Percentiles rank a stretch among this genome's conserved stretches.
Conservation (phyloP, 352 stramenopile genomes). For the Thraustochytrium striatum region DNA sequence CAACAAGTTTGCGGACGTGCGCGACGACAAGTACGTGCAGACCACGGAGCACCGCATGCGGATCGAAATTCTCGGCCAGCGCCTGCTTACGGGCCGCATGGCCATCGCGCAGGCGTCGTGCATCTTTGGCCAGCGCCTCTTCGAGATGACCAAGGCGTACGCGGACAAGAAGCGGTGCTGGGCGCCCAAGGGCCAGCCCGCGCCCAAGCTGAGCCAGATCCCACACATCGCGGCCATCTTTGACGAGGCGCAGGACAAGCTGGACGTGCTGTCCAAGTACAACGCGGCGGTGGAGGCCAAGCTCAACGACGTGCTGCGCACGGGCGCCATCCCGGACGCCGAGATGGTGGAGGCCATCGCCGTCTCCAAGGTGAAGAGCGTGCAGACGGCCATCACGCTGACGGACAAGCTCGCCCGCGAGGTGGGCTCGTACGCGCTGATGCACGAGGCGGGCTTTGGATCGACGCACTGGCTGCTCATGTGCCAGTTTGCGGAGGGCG, state of each 20-base stretch:
- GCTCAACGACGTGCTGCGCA: conserved; percentile 44
- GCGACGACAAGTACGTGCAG: conserved; percentile 52
- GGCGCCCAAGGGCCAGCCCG: conserved; percentile 33
- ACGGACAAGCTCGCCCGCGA: conserved; percentile 54
- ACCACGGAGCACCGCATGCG: conserved; percentile 51
- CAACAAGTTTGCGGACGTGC: conserved; percentile 52
- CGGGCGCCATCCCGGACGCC: conserved; percentile 38
- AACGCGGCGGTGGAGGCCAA: conserved; percentile 43
- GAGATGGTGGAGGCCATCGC: conserved; percentile 54
- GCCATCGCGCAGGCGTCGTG: conserved; percentile 55
- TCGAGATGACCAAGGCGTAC: conserved; percentile 51
- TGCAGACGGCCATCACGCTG: conserved; percentile 54
- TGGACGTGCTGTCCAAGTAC: conserved; percentile 49
- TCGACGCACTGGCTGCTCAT: conserved; percentile 54
- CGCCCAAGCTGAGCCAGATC: conserved; percentile 48
- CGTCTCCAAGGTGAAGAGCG: conserved; percentile 53
- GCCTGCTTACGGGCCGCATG: conserved; percentile 56
- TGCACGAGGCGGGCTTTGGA: conserved; percentile 54
- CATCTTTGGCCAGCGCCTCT: conserved; percentile 49
- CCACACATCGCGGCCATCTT: conserved; percentile 54
- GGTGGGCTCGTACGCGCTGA: conserved; percentile 56
- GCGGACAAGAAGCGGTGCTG: conserved; percentile 53
- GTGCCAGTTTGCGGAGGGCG: conserved; percentile 59
- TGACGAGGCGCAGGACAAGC: conserved; percentile 50
- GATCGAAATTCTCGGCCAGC: conserved; percentile 57